A percentile compares a stretch with the other conserved stretches of the same genome.
phyloP scores from a whole-genome alignment of 148 eudicot genomes.

The Chenopodium berlandieri region DNA sequence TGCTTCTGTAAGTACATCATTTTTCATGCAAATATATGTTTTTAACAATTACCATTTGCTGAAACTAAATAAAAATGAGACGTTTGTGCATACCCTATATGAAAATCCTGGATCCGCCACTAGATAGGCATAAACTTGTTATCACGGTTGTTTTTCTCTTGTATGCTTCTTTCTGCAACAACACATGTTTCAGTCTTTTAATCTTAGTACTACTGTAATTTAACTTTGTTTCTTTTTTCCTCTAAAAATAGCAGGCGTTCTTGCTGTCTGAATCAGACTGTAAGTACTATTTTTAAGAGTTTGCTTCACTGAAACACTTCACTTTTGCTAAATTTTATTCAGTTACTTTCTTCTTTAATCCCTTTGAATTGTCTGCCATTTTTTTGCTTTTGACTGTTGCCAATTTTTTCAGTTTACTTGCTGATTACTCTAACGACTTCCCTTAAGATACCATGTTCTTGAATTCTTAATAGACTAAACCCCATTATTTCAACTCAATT shows the following conservation, averaged over 20 bases:
- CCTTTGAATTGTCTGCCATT: slow-evolving; percentile 14
- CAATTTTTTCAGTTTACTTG: slow-evolving; percentile 19
- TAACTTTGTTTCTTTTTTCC: background rate
- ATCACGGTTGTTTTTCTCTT: background rate
- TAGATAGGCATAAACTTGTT: background rate
- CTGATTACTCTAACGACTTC: background rate
- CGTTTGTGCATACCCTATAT: too few relatives aligned
- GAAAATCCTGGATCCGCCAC: too few relatives aligned
- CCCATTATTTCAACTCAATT: background rate
- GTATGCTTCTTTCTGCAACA: background rate
- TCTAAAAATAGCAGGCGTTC: slow-evolving; percentile 28
- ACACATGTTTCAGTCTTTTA: background rate
- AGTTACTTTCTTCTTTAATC: slow-evolving; percentile 16
- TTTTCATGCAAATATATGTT: slow-evolving; percentile 7
- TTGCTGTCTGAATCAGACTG: slow-evolving; percentile 1
- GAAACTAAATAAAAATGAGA: background rate
- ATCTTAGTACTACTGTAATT: background rate
- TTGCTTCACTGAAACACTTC: slow-evolving; percentile 32
- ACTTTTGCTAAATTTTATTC: slow-evolving; percentile 12
- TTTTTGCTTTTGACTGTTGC: slow-evolving; percentile 24
- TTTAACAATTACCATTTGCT: background rate
- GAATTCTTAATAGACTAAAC: slow-evolving; percentile 7
- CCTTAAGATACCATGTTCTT: slow-evolving; percentile 5
- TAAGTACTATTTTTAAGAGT: slow-evolving; percentile 18
- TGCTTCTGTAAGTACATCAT: slow-evolving; percentile 15